Evolutionary conservation across 768 basidiomycete species (phyloP).

Genomic region (Daedaleopsis sinensis): DNA sequence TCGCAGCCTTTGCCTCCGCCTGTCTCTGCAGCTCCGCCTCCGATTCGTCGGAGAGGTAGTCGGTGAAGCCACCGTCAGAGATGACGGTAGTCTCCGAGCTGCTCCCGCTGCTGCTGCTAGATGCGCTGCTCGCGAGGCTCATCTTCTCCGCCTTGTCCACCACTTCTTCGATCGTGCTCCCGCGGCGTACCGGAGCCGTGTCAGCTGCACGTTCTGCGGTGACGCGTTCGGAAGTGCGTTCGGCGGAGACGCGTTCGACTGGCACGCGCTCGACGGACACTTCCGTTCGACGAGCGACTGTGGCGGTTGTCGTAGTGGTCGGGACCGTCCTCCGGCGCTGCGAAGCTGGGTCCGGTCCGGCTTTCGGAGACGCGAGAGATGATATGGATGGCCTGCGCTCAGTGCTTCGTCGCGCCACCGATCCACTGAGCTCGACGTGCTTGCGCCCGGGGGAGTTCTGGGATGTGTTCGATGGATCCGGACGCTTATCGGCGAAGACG

Average conservation of each 20-base stretch:
- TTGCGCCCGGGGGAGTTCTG: constrained; percentile 59
- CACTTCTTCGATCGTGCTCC: constrained; percentile 33
- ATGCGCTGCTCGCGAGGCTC: constrained; percentile 36
- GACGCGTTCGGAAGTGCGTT: too few relatives aligned
- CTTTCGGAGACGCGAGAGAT: constrained; percentile 41
- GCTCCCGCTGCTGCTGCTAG: constrained; percentile 57
- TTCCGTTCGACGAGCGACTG: constrained; percentile 1
- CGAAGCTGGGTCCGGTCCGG: constrained; percentile 33
- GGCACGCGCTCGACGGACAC: constrained; percentile 25
- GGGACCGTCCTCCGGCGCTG: constrained; percentile 32
- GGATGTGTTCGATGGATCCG: constrained; percentile 56
- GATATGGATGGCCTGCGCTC: constrained; percentile 50
- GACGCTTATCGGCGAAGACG: constrained; percentile 47
- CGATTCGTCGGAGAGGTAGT: constrained; percentile 92
- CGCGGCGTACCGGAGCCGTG: constrained; percentile 15
- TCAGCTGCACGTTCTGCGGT: constrained; percentile 21
- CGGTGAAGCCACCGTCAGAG: constrained; percentile 87
- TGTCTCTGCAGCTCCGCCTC: constrained; percentile 87
- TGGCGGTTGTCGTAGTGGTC: constrained; percentile 3
- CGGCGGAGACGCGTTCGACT: neutral
- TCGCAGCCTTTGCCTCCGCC: constrained; percentile 77
- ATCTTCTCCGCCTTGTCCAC: constrained; percentile 39
- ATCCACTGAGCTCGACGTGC: constrained; percentile 55
- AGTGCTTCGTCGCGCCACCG: constrained; percentile 49
- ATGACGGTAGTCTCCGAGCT: constrained; percentile 77